Percentiles rank a stretch among this genome's conserved stretches.
phyloP scores from a whole-genome alignment of 192 early-diverging fungal genomes.

The Dimargaris cristalligena region DNA sequence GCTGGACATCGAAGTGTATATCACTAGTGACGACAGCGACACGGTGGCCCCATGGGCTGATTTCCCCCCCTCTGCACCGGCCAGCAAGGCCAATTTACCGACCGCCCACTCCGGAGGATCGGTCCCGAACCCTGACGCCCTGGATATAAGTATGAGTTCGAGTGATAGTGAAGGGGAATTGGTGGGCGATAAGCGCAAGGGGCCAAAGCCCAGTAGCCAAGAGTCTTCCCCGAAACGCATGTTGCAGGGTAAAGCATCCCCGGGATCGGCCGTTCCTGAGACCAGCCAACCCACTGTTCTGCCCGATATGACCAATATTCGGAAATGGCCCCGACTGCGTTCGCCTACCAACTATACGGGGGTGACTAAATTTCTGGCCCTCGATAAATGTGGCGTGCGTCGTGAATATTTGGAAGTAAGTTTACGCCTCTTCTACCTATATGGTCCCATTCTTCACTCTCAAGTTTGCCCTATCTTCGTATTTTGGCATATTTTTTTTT shows the following conservation, averaged over 20 bases:
- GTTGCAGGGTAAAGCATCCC: not conserved
- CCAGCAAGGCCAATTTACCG: too few species aligned
- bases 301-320: not conserved
- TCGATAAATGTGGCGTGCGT: constrained; percentile 83
- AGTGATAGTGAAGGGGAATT: not conserved
- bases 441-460: not conserved
- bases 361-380: constrained; percentile 65
- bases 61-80: too few species aligned
- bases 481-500: not conserved
- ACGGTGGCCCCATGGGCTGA: too few species aligned
- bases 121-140: too few species aligned
- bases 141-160: not conserved
- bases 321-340: constrained; percentile 4
- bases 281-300: not conserved
- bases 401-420: constrained; percentile 69
- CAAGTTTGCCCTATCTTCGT: not conserved
- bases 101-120: too few species aligned
- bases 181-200: not conserved
- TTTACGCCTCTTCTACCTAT: too few species aligned
- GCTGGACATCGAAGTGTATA: too few species aligned
- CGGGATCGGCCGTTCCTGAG: not conserved
- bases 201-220: not conserved
- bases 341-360: constrained; percentile 17
- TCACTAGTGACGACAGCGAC: too few species aligned
- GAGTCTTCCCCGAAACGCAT: constrained; percentile 8